Evolutionary conservation across 2,329 filamentous ascomycete species (phyloP).

Genomic region (Rhytidhysteron rufulum): DNA sequence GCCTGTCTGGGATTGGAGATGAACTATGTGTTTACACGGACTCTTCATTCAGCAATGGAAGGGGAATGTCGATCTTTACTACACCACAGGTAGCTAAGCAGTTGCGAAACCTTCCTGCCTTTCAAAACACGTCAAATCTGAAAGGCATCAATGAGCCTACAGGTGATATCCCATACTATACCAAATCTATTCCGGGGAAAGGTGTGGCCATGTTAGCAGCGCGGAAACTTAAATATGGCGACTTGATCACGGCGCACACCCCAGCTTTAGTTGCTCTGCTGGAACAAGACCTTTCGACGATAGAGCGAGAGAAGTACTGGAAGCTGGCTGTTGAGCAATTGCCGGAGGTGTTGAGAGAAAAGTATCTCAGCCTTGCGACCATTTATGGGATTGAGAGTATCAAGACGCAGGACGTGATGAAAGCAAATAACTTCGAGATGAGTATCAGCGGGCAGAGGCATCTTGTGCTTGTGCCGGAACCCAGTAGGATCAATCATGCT

Average conservation of each 20-base stretch:
- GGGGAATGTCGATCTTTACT: constrained; percentile 33
- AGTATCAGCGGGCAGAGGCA: constrained; percentile 24
- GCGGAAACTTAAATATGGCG: constrained; percentile 14
- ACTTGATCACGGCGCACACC: constrained; percentile 26
- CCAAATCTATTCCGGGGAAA: constrained; percentile 21
- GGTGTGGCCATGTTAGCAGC: constrained; percentile 29
- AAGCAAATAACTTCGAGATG: constrained; percentile 33
- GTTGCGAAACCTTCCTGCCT: constrained; percentile 20
- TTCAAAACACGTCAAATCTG: constrained; percentile 13
- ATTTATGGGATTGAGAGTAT: constrained; percentile 25
- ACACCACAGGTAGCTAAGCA: constrained; percentile 22
- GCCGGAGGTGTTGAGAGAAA: constrained; percentile 11
- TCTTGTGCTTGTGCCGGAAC: constrained; percentile 36
- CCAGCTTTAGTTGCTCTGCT: constrained; percentile 28
- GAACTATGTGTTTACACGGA: constrained; percentile 30
- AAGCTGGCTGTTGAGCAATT: constrained; percentile 21
- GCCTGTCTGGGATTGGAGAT: constrained; percentile 16
- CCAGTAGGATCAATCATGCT: constrained; percentile 40
- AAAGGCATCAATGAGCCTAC: constrained; percentile 18
- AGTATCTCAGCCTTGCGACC: constrained; percentile 19
- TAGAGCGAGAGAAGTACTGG: constrained; percentile 27
- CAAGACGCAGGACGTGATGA: constrained; percentile 29
- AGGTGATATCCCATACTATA: constrained; percentile 15
- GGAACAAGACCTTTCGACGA: constrained; percentile 21
- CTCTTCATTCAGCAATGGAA: constrained; percentile 19